phyloP scores from a whole-genome alignment of 2,329 filamentous ascomycete species.

The Ophiostoma fasciatum region DNA sequence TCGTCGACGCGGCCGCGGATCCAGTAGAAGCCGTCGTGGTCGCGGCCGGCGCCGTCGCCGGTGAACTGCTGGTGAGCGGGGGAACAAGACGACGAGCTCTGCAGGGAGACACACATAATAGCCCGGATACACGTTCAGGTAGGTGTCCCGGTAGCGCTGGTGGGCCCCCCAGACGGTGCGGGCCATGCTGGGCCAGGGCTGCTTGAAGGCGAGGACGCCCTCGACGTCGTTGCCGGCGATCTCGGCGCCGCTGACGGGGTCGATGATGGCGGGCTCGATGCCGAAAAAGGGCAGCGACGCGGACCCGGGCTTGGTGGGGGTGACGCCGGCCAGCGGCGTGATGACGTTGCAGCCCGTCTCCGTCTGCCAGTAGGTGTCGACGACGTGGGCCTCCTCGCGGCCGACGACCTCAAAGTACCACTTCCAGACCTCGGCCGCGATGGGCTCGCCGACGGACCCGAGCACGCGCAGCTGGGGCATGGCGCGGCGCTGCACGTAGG shows the following conservation, averaged over 20 bases:
- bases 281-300: slow-evolving; percentile 97
- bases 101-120: slow-evolving; percentile 64
- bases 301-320: slow-evolving; percentile 90
- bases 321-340: slow-evolving; percentile 80
- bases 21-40: slow-evolving; percentile 99
- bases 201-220: slow-evolving; percentile 92
- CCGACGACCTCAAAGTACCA: slow-evolving; percentile 97
- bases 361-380: slow-evolving; percentile 99
- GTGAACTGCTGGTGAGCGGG: slow-evolving; percentile 47
- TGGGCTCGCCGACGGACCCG: slow-evolving; percentile 92
- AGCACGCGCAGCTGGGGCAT: slow-evolving; percentile 85
- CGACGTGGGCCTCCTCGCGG: slow-evolving; percentile 81
- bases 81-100: not conserved
- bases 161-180: slow-evolving; percentile 96
- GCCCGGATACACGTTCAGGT: slow-evolving; percentile 92
- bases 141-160: slow-evolving; percentile 98
- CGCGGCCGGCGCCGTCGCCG: slow-evolving; percentile 84
- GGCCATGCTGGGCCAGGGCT: slow-evolving; percentile 97
- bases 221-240: slow-evolving; percentile 93
- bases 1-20: slow-evolving; percentile 97
- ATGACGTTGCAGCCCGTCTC: slow-evolving; percentile 97
- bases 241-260: slow-evolving; percentile 88
- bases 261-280: slow-evolving; percentile 93
- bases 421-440: slow-evolving; percentile 97
- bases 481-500: slow-evolving; percentile 76